Conservation (phyloP, 164 flowering plant species). For the Berberis thunbergii region DNA sequence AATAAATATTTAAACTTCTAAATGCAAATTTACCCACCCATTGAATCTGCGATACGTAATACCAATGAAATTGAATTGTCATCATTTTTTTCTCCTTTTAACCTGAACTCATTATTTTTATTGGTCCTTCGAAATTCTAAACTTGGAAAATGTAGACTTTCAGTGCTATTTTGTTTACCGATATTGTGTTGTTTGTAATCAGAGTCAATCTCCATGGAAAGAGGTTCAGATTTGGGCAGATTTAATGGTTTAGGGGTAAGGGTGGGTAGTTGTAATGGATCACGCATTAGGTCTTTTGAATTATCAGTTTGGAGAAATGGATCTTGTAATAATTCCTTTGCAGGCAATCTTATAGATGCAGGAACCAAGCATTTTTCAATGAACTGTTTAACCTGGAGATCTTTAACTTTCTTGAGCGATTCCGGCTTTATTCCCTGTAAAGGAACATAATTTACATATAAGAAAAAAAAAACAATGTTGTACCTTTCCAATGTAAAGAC, state of each 20-base stretch:
- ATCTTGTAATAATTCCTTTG: slow-evolving; percentile 56
- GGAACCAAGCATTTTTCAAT: slow-evolving; percentile 78
- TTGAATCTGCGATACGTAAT: slow-evolving; percentile 39
- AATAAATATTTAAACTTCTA: background rate
- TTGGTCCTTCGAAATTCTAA: slow-evolving; percentile 33
- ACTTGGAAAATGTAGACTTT: slow-evolving; percentile 13
- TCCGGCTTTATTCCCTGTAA: slow-evolving; percentile 78
- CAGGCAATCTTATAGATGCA: slow-evolving; percentile 51
- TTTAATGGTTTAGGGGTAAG: slow-evolving; percentile 8
- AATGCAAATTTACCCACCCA: slow-evolving; percentile 29
- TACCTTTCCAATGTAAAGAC: background rate
- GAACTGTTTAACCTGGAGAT: slow-evolving; percentile 59
- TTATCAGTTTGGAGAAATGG: slow-evolving; percentile 43
- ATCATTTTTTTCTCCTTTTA: slow-evolving; percentile 44
- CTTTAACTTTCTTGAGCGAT: slow-evolving; percentile 50
- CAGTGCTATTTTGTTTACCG: slow-evolving; percentile 19
- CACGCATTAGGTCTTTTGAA: slow-evolving; percentile 17
- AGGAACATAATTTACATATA: background rate
- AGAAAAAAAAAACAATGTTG: background rate
- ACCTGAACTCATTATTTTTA: slow-evolving; percentile 34
- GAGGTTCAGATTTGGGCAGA: slow-evolving; percentile 20
- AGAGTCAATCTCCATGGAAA: slow-evolving; percentile 50
- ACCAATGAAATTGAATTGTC: slow-evolving; percentile 38
- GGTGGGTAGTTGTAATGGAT: slow-evolving; percentile 19
- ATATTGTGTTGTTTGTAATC: slow-evolving; percentile 23